Evolutionary conservation across 2,329 filamentous ascomycete genomes (phyloP), one percentile per base, ranked within the genome.

Genomic region (Ascochyta lentis): DNA sequence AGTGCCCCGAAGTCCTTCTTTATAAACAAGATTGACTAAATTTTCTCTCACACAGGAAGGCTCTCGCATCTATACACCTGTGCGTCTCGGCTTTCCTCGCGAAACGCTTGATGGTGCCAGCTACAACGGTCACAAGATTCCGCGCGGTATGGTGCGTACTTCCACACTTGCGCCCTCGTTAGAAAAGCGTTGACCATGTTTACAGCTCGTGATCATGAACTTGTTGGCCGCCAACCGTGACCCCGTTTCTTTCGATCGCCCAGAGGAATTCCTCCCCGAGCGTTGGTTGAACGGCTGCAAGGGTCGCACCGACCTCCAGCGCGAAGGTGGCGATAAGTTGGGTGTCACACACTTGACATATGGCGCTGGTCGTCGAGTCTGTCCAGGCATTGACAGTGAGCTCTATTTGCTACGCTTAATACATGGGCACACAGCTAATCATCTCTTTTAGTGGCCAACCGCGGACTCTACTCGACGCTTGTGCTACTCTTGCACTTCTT

Each of bases 401-500:
- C 19, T 29, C 6, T n/a, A n/a, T 15, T 13, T 24, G 6, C 12
- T 12, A 29, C 10, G 10, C 24, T n/a, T n/a, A 10, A 29, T n/a
- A 9, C 39, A 16, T 15, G n/a, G n/a, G n/a, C 13, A 26, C 8
- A 7, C 23, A 13, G 15, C 39, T 42, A 7, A 42, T 16, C 6
- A 13, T 9, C 10, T 29, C 24, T 2, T 10, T 16, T 16, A 42
- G 39, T 61, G 56, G 58, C 58, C 24, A 61, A 61, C 42, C 58
- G 58, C 29, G 49, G 58, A 35, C 56, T 61, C 27, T 61, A 61
- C 47, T 61, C 58, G 31, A 51, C 55, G 9, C 56, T 61, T 35
- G 58, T 61, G 31, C 58, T 61, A 13, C 58, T 61, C 23, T 40
- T 61, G 45, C 56, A 61, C 35, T 61, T 61, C 45, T 61, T 61